Evolutionary conservation across 2,329 filamentous ascomycete genomes (phyloP).

Genomic region (Passalora sequoiae): DNA sequence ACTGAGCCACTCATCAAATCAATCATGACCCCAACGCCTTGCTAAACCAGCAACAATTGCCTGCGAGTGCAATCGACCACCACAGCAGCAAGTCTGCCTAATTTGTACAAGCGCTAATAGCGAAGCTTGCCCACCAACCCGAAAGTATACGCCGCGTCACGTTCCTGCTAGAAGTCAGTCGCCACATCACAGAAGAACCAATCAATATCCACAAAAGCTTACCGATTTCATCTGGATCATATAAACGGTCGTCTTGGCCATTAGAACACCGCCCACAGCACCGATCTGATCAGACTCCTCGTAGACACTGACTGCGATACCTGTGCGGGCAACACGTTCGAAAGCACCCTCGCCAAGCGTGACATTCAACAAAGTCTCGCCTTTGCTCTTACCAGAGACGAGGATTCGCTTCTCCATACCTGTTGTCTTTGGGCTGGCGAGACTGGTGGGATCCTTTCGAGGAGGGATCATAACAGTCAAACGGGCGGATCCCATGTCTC

Average conservation of each 20-base stretch:
- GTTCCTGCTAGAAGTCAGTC: conserved; percentile 35
- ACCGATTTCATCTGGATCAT: conserved; percentile 52
- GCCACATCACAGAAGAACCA: background rate
- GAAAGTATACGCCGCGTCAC: conserved; percentile 47
- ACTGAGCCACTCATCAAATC: too few species aligned
- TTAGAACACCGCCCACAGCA: conserved; percentile 53
- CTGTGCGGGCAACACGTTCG: conserved; percentile 73
- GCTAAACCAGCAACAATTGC: background rate
- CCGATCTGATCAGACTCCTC: conserved; percentile 53
- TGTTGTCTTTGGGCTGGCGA: conserved; percentile 40
- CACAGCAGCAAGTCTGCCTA: background rate
- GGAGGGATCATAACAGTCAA: conserved; percentile 77
- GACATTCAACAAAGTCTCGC: conserved; percentile 69
- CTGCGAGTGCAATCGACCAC: background rate
- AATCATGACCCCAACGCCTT: background rate
- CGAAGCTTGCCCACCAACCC: conserved; percentile 46
- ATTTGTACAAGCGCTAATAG: conserved; percentile 34
- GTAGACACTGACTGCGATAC: conserved; percentile 85
- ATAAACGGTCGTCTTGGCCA: conserved; percentile 54
- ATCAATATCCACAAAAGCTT: conserved; percentile 20
- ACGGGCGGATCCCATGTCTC: conserved; percentile 79
- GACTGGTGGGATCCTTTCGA: conserved; percentile 30
- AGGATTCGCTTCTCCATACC: conserved; percentile 77
- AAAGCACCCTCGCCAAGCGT: conserved; percentile 81
- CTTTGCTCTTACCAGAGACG: conserved; percentile 65